Percentiles rank a stretch among this genome's conserved stretches.
phyloP scores from a whole-genome alignment of 305 asterid species.

The Solanum hybrid region DNA sequence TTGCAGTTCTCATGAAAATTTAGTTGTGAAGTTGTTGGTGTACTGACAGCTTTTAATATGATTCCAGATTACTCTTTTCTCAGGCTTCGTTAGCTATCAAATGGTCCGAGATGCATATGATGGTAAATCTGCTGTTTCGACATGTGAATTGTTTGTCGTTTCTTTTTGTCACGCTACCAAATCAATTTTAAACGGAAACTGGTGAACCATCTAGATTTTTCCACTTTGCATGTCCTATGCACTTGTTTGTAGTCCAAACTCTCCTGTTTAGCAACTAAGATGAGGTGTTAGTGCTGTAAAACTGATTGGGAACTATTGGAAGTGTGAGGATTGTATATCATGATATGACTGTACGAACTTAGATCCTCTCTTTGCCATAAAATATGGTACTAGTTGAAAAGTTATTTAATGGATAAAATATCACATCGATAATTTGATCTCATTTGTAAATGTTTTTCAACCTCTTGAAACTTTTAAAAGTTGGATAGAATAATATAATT shows the following conservation, averaged over 20 bases:
- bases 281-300: background rate
- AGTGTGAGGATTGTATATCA: background rate
- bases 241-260: background rate
- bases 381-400: background rate
- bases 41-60: constrained; percentile 18
- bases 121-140: constrained; percentile 38
- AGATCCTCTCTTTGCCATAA: background rate
- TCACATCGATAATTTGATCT: background rate
- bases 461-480: background rate
- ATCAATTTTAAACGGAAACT: background rate
- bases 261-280: background rate
- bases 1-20: background rate
- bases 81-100: constrained; percentile 81
- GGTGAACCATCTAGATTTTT: background rate
- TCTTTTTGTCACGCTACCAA: background rate
- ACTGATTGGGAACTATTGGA: background rate
- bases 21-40: background rate
- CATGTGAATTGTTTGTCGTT: background rate
- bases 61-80: constrained; percentile 75
- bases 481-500: background rate
- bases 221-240: constrained; percentile 2
- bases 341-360: background rate
- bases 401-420: background rate
- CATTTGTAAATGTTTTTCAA: background rate
- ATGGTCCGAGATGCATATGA: constrained; percentile 91